Base-by-base conservation (phyloP, 2,329 filamentous ascomycete genomes). In the Penicillium sp. region DNA sequence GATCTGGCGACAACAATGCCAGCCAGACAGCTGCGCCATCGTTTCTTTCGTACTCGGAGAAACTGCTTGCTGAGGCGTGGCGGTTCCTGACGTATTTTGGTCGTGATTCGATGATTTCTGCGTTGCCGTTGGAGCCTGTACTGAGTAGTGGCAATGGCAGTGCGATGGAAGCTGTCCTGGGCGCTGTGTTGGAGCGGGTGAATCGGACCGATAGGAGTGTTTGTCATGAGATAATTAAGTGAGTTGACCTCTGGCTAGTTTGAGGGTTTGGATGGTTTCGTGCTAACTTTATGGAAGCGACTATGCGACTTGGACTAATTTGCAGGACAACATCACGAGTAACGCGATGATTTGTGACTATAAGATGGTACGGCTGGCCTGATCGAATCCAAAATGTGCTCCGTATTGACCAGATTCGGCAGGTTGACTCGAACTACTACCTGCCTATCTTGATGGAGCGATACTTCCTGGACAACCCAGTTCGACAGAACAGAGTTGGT, bases 51-150 rank as follows among this genome's bases (percentile, higher is more conserved):
- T 84, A 83, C 48, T 76, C 70, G 0, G 67, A 78, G 20, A 84
- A 84, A 48, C 65, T 84, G 0, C 66, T 82, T 2, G 80, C 81
- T 2, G 80, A 80, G 8, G 79, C 77, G 3, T 84, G 80, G 81
- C 67, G 79, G 1, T 84, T 83, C 50, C 59, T 84, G 30, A 84
- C 80, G 0, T 84, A 84, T 53, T 84, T 84, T 60, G 80, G 80
- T 0, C 73, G 80, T 8, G 80, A 85, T 53, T 80, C 74, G 45
- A 80, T 83, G 70, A 80, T 84, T 26, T 70, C 77, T 1, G 66
- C 76, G 10, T 68, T 84, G 0, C 63, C 84, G 0, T 64, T 83
- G 19, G 73, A 80, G 41, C 72, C 77, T 0, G 68, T 83, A 0
- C 64, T 84, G 1, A 81, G 76, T 35, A 65, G 72, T 29, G 78